Conservation (phyloP, 805 yeast genomes). For the Saturnispora silvae region DNA sequence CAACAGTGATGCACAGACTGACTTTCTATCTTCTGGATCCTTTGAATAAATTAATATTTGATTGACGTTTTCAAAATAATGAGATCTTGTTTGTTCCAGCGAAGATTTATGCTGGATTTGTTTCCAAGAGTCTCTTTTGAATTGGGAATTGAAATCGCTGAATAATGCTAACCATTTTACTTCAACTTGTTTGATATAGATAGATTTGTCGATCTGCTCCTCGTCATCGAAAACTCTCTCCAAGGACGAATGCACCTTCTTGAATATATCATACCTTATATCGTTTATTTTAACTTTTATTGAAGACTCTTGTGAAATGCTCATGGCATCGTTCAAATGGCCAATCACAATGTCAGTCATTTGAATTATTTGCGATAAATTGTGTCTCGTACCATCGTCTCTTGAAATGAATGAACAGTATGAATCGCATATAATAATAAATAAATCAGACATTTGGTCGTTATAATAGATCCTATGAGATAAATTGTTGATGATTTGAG, state of each 20-base stretch:
- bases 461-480: constrained; percentile 74
- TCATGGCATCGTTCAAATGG: constrained; percentile 21
- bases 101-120: too few relatives aligned
- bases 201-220: not conserved
- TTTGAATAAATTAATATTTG: not conserved
- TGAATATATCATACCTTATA: constrained; percentile 22
- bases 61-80: constrained; percentile 27
- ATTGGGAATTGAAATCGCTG: constrained; percentile 21
- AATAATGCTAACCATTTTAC: constrained; percentile 31
- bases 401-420: not conserved
- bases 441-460: constrained; percentile 77
- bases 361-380: not conserved
- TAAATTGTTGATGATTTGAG: constrained; percentile 54
- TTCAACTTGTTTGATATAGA: constrained; percentile 17
- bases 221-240: constrained; percentile 1
- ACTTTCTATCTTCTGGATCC: too few relatives aligned
- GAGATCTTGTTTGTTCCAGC: constrained; percentile 31
- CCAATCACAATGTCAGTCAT: constrained; percentile 17
- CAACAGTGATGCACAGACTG: too few relatives aligned
- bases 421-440: constrained; percentile 34
- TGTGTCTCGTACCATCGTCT: not conserved
- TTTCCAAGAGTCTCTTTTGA: constrained; percentile 11
- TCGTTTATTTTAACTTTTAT: constrained; percentile 30
- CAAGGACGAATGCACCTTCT: not conserved
- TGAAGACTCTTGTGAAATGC: constrained; percentile 20